Conservation (phyloP, 805 yeast genomes). For the Wickerhamiella spandovensis region DNA sequence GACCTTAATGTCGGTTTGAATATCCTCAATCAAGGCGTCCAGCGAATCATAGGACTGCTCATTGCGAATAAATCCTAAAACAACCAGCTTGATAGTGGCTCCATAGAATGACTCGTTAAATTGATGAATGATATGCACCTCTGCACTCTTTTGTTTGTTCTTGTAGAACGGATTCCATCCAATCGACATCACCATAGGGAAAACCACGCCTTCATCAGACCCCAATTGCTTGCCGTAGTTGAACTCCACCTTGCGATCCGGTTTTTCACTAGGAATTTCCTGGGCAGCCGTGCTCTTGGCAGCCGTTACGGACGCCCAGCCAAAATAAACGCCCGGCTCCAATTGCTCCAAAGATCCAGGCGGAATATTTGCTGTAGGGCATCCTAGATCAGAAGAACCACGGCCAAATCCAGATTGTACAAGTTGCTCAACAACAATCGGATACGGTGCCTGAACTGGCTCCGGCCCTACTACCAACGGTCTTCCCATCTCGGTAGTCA, state of each 20-base stretch:
- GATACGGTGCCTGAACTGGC: constrained; percentile 25
- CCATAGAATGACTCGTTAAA: constrained; percentile 69
- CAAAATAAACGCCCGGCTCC: constrained; percentile 81
- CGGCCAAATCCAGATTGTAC: constrained; percentile 85
- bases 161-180: constrained; percentile 93
- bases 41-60: constrained; percentile 73
- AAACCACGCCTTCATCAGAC: constrained; percentile 29
- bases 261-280: constrained; percentile 18
- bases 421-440: constrained; percentile 22
- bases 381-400: constrained; percentile 85
- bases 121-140: constrained; percentile 70
- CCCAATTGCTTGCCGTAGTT: constrained; percentile 45
- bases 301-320: constrained; percentile 39
- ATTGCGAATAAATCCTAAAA: constrained; percentile 84
- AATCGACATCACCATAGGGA: constrained; percentile 88
- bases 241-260: constrained; percentile 33
- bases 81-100: constrained; percentile 49
- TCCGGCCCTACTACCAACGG: constrained; percentile 24
- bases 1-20: constrained; percentile 60
- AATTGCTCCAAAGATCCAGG: constrained; percentile 35
- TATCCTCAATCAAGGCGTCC: constrained; percentile 78
- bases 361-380: constrained; percentile 89
- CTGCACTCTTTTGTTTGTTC: constrained; percentile 66
- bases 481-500: constrained; percentile 8
- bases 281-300: constrained; percentile 9